A percentile compares a stretch with the other conserved stretches of the same genome.
phyloP scores from a whole-genome alignment of 306 rosid genomes.

The Bauhinia variegata region DNA sequence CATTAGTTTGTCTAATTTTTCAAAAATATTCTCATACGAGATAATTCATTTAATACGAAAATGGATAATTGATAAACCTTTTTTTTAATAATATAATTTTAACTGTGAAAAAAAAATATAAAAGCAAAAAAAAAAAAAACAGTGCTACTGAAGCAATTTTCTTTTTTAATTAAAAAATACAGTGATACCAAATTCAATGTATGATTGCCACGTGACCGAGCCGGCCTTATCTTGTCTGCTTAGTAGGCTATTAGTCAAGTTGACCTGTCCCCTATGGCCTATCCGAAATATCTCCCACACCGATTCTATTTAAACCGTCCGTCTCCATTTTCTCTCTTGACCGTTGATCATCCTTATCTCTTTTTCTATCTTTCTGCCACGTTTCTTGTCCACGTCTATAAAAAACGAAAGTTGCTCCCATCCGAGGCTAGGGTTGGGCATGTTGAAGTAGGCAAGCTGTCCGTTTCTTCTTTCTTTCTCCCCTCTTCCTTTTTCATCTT shows the following conservation, averaged over 20 bases:
- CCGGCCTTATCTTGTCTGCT: conserved; percentile 23
- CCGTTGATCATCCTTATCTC: conserved; percentile 11
- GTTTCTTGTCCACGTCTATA: conserved; percentile 2
- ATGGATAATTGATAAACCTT: too few species aligned
- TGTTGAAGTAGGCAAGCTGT: conserved; percentile 32
- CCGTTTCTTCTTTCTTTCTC: background rate
- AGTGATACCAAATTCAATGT: too few species aligned
- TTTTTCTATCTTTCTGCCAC: conserved; percentile 28
- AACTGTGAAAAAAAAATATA: too few species aligned
- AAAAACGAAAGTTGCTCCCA: background rate
- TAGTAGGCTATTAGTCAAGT: background rate
- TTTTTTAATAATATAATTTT: too few species aligned
- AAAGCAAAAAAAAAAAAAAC: too few species aligned
- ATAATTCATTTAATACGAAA: too few species aligned
- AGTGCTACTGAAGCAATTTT: too few species aligned
- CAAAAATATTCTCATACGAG: too few species aligned
- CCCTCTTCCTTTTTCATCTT: background rate
- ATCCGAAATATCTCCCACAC: conserved; percentile 32
- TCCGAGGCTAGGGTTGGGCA: conserved; percentile 39
- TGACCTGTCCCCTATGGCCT: conserved; percentile 5
- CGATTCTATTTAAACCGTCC: conserved; percentile 18
- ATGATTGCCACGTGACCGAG: too few species aligned
- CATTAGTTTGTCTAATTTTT: too few species aligned
- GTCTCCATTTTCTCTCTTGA: conserved; percentile 6
- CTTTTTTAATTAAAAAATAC: too few species aligned